A percentile compares a stretch with the other conserved stretches of the same genome.
Evolutionary conservation across 1,139 yeast genomes (phyloP).

Genomic region (Eremothecium coryli): DNA sequence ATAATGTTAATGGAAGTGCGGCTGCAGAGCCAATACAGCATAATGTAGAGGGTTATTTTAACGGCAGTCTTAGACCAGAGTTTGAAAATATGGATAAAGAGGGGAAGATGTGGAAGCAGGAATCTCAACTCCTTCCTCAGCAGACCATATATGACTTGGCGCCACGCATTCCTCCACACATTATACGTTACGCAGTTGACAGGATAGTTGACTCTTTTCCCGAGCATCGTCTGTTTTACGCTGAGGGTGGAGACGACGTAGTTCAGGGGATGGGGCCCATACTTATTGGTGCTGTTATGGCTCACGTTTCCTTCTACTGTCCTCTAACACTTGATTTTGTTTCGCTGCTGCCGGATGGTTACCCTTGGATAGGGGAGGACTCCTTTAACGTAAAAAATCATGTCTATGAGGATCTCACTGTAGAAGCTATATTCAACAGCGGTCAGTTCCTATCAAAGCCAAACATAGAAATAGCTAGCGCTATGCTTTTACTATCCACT

Average conservation of each 20-base stretch:
- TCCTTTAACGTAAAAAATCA: constrained; percentile 9
- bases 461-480: constrained; percentile 10
- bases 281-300: constrained; percentile 10
- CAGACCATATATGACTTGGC: constrained; percentile 9
- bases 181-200: constrained; percentile 7
- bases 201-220: constrained; percentile 8
- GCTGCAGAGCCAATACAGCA: no score
- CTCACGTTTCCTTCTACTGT: constrained; percentile 7
- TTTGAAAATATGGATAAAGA: background rate
- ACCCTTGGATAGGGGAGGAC: constrained; percentile 11
- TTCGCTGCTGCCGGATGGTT: background rate
- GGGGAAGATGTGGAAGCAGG: constrained; percentile 6
- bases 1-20: no score
- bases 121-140: constrained; percentile 2
- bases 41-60: background rate
- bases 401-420: constrained; percentile 10
- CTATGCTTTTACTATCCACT: constrained; percentile 8
- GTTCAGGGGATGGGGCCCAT: constrained; percentile 8
- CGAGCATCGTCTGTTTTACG: constrained; percentile 9
- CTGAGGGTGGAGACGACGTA: constrained; percentile 5
- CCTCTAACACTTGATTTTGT: constrained; percentile 5
- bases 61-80: no score
- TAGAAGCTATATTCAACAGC: constrained; percentile 10
- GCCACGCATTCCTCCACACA: constrained; percentile 5
- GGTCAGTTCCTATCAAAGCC: constrained; percentile 8